Base-by-base conservation (phyloP, 75 land plant genomes). In the Picea glauca region DNA sequence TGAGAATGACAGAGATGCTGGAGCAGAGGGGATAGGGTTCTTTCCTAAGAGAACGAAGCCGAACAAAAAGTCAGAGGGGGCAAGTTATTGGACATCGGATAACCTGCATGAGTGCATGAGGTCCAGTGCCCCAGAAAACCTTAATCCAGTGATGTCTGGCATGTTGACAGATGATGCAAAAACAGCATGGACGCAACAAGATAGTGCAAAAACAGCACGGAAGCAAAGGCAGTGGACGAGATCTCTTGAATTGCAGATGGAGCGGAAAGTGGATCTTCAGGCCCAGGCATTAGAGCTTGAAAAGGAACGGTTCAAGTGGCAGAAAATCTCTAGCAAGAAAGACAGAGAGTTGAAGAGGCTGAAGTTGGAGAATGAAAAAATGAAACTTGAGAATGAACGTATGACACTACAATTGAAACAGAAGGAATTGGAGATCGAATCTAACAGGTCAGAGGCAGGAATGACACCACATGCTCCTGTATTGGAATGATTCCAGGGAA, bases 261-360 rank as follows among this genome's bases (percentile, higher is more conserved):
- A 90, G 80, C 79, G 83, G 62, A 79, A 80, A 58, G 74, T 92
- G 1, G 62, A 77, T 6, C 65, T 82, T 33, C 81, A 81, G 31
- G 75, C 58, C 12, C 72, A 88, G 58, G 88, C 84, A 3, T 84
- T 92, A 21, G 92, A 92, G 80, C 68, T 90, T 21, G 92, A 90
- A 78, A 87, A 82, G 64, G 86, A 82, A 82, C 75, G 85, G 76
- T 78, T 90, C 38, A 92, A 92, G 81, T 90, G 94, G 94, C 62
- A 82, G 76, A 88, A 81, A 76, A 83, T 85, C 33, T 76, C 85
- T 57, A 57, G 80, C 46, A 90, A 92, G 87, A 90, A 90, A 70
- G 88, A 90, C 68, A 85, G 92, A 76, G 92, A 90, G 2, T 76
- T 92, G 85, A 91, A 92, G 66, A 87, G 76, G 76, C 60, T 75